Evolutionary conservation across 2,329 filamentous ascomycete species (phyloP).

Genomic region (Sarocladiaceae sp.): DNA sequence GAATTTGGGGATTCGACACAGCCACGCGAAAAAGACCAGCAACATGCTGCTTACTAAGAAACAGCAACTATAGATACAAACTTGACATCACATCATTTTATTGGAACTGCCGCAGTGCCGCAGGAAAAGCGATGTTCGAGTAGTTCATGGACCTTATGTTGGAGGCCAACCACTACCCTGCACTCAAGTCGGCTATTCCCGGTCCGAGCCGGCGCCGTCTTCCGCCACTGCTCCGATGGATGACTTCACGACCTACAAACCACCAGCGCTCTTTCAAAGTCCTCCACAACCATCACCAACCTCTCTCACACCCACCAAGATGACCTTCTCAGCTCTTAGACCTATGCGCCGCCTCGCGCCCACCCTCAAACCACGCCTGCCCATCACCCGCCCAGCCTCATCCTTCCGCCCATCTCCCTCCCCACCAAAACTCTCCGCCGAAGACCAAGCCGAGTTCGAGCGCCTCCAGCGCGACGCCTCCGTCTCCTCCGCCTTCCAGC

Average conservation of each 20-base stretch:
- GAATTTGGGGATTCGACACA: no score
- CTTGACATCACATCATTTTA: no score
- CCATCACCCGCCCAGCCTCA: constrained; percentile 21
- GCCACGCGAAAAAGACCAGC: no score
- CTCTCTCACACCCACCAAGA: constrained; percentile 14
- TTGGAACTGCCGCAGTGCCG: no score
- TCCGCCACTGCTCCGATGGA: not conserved
- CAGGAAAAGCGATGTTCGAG: no score
- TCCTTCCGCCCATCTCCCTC: constrained; percentile 55
- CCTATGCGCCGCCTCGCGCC: constrained; percentile 14
- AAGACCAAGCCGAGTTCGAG: constrained; percentile 89
- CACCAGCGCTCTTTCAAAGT: not conserved
- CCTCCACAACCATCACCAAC: constrained; percentile 6
- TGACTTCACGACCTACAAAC: constrained; percentile 1
- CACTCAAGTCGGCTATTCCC: not conserved
- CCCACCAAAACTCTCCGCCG: constrained; percentile 81
- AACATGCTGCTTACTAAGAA: no score
- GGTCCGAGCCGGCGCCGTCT: not conserved
- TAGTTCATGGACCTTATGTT: no score
- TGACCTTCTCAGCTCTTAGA: not conserved
- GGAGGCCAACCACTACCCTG: no score
- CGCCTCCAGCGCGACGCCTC: constrained; percentile 66
- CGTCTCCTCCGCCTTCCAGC: constrained; percentile 38
- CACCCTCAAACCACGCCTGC: constrained; percentile 12
- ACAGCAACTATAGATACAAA: no score